Conservation (phyloP, 257 asterid species). For the Nicotiana tomentosiformis region DNA sequence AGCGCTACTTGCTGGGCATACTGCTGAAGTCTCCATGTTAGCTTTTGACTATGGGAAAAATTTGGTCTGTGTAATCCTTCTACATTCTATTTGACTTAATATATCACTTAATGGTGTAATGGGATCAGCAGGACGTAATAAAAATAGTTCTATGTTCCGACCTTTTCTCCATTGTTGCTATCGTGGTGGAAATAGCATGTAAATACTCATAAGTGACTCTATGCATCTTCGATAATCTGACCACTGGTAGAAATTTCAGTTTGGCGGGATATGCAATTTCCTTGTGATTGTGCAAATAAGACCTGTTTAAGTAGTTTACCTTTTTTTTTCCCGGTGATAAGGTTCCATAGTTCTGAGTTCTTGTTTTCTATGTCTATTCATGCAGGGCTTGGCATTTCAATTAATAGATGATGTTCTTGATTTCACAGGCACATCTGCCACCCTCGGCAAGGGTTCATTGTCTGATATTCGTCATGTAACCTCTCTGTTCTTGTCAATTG, state of each 20-base stretch:
- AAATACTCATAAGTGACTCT: background rate
- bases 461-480: slow-evolving; percentile 95
- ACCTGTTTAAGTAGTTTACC: background rate
- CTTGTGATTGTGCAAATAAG: background rate
- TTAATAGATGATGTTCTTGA: slow-evolving; percentile 90
- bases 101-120: background rate
- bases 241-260: background rate
- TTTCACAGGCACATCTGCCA: slow-evolving; percentile 83
- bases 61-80: slow-evolving; percentile 48
- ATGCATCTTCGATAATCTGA: background rate
- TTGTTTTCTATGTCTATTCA: background rate
- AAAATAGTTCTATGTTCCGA: background rate
- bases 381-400: slow-evolving; percentile 95
- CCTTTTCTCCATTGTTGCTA: background rate
- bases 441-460: slow-evolving; percentile 93
- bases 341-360: background rate
- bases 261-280: background rate
- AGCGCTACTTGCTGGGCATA: slow-evolving; percentile 92
- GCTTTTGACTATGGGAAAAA: slow-evolving; percentile 95
- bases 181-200: background rate
- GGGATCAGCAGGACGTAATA: background rate
- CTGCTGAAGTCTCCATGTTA: slow-evolving; percentile 74
- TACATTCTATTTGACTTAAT: background rate
- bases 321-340: too few species aligned
- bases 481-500: slow-evolving; percentile 8